phyloP scores from a whole-genome alignment of 352 stramenopile genomes.

The Phytophthora crassamura region DNA sequence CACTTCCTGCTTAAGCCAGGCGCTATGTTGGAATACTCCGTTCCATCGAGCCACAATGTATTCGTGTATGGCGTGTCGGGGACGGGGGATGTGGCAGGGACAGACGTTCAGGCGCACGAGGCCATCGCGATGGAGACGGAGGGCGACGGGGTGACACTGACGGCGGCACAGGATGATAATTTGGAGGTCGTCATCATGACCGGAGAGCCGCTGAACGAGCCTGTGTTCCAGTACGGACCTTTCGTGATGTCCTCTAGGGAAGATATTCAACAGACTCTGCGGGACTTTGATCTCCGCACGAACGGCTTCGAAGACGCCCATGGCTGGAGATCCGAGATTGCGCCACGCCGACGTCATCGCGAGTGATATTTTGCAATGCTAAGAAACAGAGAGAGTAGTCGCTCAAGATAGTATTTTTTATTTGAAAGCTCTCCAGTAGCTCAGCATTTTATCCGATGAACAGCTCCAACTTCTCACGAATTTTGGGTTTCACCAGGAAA shows the following conservation, averaged over 20 bases:
- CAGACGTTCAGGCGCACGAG: constrained; percentile 34
- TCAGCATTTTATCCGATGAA: too few species aligned
- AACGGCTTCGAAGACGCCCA: constrained; percentile 69
- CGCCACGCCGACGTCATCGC: constrained; percentile 20
- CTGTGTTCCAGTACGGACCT: constrained; percentile 63
- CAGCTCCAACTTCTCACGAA: too few species aligned
- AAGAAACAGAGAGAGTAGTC: too few species aligned
- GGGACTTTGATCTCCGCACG: constrained; percentile 51
- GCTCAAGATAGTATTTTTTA: too few species aligned
- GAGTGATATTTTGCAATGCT: constrained; percentile 1
- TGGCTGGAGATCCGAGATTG: constrained; percentile 59
- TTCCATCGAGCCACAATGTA: constrained; percentile 40
- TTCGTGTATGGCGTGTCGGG: constrained; percentile 44
- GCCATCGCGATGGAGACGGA: constrained; percentile 50
- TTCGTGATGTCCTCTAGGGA: constrained; percentile 69
- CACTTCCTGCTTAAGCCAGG: constrained; percentile 43
- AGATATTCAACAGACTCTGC: constrained; percentile 56
- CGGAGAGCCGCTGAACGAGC: constrained; percentile 62
- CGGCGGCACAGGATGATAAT: constrained; percentile 17
- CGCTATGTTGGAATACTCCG: constrained; percentile 36
- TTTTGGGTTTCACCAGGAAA: too few species aligned
- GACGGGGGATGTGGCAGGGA: constrained; percentile 13
- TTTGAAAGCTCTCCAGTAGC: too few species aligned
- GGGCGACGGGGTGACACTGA: constrained; percentile 53
- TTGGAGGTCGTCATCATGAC: constrained; percentile 63